phyloP scores from a whole-genome alignment of 1,284 basidiomycete genomes.

The Pulchroboletus neoregius region DNA sequence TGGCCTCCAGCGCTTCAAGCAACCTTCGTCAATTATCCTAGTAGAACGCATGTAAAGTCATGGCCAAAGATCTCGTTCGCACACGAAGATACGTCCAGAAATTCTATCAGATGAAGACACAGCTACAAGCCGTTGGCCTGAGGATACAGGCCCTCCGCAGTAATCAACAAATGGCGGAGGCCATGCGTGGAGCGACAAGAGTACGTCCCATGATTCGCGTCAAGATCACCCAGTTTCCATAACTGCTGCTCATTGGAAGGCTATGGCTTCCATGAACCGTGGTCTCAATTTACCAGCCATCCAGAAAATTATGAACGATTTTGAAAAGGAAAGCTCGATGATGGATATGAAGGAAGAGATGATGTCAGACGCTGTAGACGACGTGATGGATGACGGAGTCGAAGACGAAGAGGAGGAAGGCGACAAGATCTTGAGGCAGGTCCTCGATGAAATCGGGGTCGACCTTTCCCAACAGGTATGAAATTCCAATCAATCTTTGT shows the following conservation, averaged over 20 bases:
- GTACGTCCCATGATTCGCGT: constrained; percentile 45
- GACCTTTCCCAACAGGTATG: constrained; percentile 85
- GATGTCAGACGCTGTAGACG: constrained; percentile 99
- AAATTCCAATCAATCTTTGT: constrained; percentile 8
- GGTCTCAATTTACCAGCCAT: constrained; percentile 94
- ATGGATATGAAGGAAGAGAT: constrained; percentile 99
- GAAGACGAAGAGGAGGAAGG: constrained; percentile 96
- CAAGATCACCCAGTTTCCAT: constrained; percentile 3
- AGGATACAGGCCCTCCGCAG: constrained; percentile 95
- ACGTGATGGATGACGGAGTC: constrained; percentile 92
- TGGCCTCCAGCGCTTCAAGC: constrained; percentile 2
- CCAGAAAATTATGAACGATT: constrained; percentile 95
- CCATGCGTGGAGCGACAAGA: constrained; percentile 96
- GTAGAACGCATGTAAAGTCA: constrained; percentile 97
- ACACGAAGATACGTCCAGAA: constrained; percentile 96
- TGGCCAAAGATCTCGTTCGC: constrained; percentile 97
- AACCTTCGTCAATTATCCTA: constrained; percentile 17
- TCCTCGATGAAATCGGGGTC: constrained; percentile 97
- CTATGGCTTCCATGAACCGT: constrained; percentile 98
- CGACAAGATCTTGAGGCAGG: constrained; percentile 94
- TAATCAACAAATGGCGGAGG: constrained; percentile 99
- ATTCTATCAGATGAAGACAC: constrained; percentile 98
- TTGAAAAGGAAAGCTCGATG: constrained; percentile 92
- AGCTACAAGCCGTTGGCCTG: constrained; percentile 93
- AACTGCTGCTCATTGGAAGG: constrained; percentile 45